Evolutionary conservation across 805 yeast genomes (phyloP), one percentile per base, ranked within the genome.

Genomic region (Ogataea ganodermae): DNA sequence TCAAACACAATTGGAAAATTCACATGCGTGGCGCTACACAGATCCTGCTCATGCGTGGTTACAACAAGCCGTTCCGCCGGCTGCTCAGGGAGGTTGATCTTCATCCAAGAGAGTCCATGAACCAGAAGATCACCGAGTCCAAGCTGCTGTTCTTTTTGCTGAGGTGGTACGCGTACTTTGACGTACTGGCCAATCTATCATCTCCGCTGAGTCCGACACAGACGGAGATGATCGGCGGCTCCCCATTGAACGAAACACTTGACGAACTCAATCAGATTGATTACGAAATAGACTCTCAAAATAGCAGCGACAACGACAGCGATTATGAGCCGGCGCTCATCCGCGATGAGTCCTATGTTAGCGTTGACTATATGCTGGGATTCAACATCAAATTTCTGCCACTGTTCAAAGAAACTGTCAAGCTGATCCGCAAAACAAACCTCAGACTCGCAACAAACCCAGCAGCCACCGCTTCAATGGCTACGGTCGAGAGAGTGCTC

Each of bases 101-200:
- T 22, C 44, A 48, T 13, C 27, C 50, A 6, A 44, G 43, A 6
- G 47, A 53, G 7, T 44, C 49, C 14, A 48, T 61, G 31, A 52
- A 52, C 48, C 57, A 53, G 7, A 66, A 64, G 28, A 56, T 63
- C 27, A 60, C 61, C 47, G 59, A 56, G 41, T 60, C 68, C 6
- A 75, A 74, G 51, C 68, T 79, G 12, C 64, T 79, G 0, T 80
- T 69, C 51, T 86, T 86, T 55, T 67, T 86, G 37, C 69, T 77
- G 52, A 66, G 90, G 43, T 83, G 89, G 88, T 84, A 81, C 59
- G 82, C 81, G 0, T 86, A 83, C 57, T 66, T 83, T 27, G 89
- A 84, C 56, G 78, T 83, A 2, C 70, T 85, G 17, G 84, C 88
- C 0, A 75, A 80, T 0, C 66, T 86, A 20, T 78, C 87, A 1